Evolutionary conservation across 495 filamentous ascomycete species (phyloP).

Genomic region (Hypoxylon subgilvum): DNA sequence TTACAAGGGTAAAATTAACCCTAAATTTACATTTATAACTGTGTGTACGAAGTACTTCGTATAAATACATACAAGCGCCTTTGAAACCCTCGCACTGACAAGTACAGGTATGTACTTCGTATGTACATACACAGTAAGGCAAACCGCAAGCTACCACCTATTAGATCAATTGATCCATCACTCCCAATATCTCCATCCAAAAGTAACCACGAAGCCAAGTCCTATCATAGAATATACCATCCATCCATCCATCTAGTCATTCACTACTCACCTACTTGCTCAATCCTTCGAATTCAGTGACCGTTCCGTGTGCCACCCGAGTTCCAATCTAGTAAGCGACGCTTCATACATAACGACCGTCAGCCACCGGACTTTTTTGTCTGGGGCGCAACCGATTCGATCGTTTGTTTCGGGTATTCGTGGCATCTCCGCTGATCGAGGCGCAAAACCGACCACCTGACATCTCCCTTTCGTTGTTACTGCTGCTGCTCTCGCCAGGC

Average conservation of each 20-base stretch:
- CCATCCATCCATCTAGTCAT: not conserved
- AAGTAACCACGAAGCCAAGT: constrained; percentile 3
- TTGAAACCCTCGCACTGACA: no score
- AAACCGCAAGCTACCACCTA: no score
- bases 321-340: constrained; percentile 21
- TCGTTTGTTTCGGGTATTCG: constrained; percentile 37
- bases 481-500: constrained; percentile 47
- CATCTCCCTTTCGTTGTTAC: constrained; percentile 14
- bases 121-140: no score
- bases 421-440: constrained; percentile 37
- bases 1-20: no score
- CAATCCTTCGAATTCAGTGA: not conserved
- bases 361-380: constrained; percentile 34
- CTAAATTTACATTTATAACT: no score
- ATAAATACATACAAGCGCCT: no score
- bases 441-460: constrained; percentile 38
- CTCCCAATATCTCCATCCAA: not conserved
- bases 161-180: no score
- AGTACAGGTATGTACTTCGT: no score
- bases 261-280: not conserved
- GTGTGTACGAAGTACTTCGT: no score
- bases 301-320: constrained; percentile 10
- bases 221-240: constrained; percentile 8
- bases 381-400: constrained; percentile 37
- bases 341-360: constrained; percentile 19